phyloP scores from a whole-genome alignment of 164 flowering plant species.

The Annona squamosa region DNA sequence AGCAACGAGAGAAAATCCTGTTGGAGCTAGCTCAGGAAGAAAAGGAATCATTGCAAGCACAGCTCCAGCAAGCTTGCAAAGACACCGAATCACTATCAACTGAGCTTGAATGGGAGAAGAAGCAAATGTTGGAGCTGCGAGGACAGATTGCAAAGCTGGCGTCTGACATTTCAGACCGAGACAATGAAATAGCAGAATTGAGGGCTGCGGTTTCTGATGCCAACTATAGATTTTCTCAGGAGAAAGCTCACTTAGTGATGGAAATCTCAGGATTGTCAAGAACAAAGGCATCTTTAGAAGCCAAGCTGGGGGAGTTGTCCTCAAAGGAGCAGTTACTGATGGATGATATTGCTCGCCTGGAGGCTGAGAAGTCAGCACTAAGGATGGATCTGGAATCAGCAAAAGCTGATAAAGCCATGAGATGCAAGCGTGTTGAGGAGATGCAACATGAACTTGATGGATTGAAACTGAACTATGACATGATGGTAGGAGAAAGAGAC shows the following conservation, averaged over 20 bases:
- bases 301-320: slow-evolving; percentile 39
- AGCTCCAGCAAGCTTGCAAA: slow-evolving; percentile 11
- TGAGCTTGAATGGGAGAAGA: slow-evolving; percentile 22
- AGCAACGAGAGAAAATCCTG: slow-evolving; percentile 1
- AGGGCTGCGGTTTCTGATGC: slow-evolving; percentile 42
- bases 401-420: slow-evolving; percentile 30
- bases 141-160: slow-evolving; percentile 20
- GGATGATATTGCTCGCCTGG: slow-evolving; percentile 28
- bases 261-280: slow-evolving; percentile 33
- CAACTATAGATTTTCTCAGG: slow-evolving; percentile 33
- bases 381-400: slow-evolving; percentile 15
- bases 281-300: slow-evolving; percentile 27
- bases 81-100: slow-evolving; percentile 21
- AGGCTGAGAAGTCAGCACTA: slow-evolving; percentile 25
- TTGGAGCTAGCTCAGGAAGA: background rate
- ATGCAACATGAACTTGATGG: slow-evolving; percentile 32
- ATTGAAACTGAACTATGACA: slow-evolving; percentile 27
- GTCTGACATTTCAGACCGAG: slow-evolving; percentile 26
- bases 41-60: slow-evolving; percentile 4
- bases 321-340: slow-evolving; percentile 29
- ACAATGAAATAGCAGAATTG: slow-evolving; percentile 44
- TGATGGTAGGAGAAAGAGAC: slow-evolving; percentile 41
- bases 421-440: slow-evolving; percentile 17
- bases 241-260: slow-evolving; percentile 40
- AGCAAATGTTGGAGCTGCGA: slow-evolving; percentile 15